These are phyloP conservation scores for Buddleja alternifolia DNA, from an alignment of 257 asterid species.

Conservation along the genomic window DNA sequence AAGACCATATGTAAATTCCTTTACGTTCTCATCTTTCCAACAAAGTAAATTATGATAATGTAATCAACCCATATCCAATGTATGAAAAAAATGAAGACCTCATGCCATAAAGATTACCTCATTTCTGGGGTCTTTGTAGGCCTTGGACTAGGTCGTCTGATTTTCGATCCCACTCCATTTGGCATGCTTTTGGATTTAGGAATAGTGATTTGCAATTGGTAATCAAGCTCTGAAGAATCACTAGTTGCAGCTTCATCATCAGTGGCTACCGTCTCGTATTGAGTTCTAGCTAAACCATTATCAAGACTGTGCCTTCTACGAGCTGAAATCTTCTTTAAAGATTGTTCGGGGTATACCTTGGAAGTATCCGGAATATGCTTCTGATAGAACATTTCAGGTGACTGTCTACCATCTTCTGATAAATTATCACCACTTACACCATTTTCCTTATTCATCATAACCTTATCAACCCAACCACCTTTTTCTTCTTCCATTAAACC, in stretches of 20 bases:
- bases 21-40: too few species aligned
- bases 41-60: too few species aligned
- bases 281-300: conserved; percentile 32
- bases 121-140: conserved; percentile 49
- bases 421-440: background rate
- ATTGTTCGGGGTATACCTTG: conserved; percentile 26
- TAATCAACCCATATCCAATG: too few species aligned
- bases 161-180: conserved; percentile 45
- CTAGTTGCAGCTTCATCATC: conserved; percentile 70
- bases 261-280: background rate
- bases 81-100: too few species aligned
- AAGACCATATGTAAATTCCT: too few species aligned
- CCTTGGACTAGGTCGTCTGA: conserved; percentile 53
- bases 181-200: conserved; percentile 44
- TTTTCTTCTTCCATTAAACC: conserved; percentile 46
- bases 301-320: conserved; percentile 53
- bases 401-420: conserved; percentile 18
- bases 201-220: conserved; percentile 41
- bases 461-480: conserved; percentile 61
- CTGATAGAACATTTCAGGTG: conserved; percentile 12
- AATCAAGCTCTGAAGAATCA: conserved; percentile 73
- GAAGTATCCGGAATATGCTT: conserved; percentile 11
- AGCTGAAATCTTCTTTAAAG: conserved; percentile 18
- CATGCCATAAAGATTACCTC: conserved; percentile 42
- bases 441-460: conserved; percentile 46